Evolutionary conservation across 345 rosid genomes (phyloP).

Genomic region (Raphanus raphanistrum): DNA sequence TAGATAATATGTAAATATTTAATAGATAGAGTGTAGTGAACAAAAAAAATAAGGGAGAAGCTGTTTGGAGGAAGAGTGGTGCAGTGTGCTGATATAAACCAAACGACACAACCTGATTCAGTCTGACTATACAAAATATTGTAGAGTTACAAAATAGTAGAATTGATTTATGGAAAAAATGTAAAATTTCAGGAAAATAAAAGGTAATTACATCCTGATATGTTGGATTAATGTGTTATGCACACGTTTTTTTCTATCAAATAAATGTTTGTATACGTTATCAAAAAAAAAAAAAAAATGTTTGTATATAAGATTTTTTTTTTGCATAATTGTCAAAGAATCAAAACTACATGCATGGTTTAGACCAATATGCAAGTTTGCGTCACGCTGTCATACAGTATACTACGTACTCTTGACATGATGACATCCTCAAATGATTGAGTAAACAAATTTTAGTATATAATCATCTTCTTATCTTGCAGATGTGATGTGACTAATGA

Average conservation of each 20-base stretch:
- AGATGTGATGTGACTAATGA: slow-evolving; percentile 31
- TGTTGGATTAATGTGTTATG: neutral
- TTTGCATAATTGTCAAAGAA: neutral
- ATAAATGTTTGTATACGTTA: neutral
- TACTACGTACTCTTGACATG: neutral
- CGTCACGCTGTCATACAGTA: neutral
- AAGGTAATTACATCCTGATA: neutral
- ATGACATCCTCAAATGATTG: neutral
- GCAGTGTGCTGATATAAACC: slow-evolving; percentile 19
- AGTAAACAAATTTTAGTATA: neutral
- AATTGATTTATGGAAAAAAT: neutral
- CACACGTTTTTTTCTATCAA: neutral
- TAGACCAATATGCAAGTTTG: neutral
- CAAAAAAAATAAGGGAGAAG: slow-evolving; percentile 4
- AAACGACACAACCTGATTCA: slow-evolving; percentile 26
- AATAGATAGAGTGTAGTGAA: slow-evolving; percentile 12
- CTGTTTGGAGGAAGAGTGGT: slow-evolving; percentile 23
- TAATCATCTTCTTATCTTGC: neutral
- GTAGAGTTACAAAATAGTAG: neutral
- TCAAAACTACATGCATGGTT: neutral
- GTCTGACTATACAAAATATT: slow-evolving; percentile 18
- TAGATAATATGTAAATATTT: neutral
- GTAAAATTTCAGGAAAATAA: neutral
- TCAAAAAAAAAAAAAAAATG: no score
- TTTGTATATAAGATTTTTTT: neutral